Base-by-base conservation (phyloP, 108 stramenopile species). In the Fragilaria crotonensis region DNA sequence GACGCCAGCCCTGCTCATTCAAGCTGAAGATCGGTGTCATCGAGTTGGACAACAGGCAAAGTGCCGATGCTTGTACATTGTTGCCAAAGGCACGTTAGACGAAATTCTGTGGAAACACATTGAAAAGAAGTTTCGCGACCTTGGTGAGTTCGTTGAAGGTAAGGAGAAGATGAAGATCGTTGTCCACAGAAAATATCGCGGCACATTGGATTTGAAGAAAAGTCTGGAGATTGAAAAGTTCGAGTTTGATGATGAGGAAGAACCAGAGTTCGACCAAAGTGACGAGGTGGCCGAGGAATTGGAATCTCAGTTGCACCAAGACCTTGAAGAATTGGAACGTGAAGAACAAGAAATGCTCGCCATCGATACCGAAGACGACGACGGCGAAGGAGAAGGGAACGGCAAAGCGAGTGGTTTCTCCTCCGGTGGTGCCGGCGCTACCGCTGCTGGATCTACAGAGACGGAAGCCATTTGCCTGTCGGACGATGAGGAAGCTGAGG, bases 21-120 rank as follows among this genome's bases (percentile, higher is more conserved):
- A 99, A 65, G 98, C 98, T 4, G 98, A 98, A 94, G 91, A 95
- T 76, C 79, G 94, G 4, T 89, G 93, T 31, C 98, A 99, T 70
- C 94, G 98, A 23, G 95, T 98, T 54, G 97, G 96, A 14, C 98
- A 99, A 66, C 79, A 84, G 48, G 68, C 84, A 5, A 61, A 67
- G 11, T 97, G 98, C 9, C 79, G 83, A 19, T 85, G 96, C 46
- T 68, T 92, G 21, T 97, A 97, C 68, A 85, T 97, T 32, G 79
- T 96, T 33, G 87, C 80, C 1, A 72, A 68, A 33, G 89, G 80
- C 0, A 89, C 92, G 5, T 59, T 96, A 4, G 96, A 97, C 65
- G 93, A 94, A 32, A 49, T 94, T 30, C 68, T 96, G 1, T 93
- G 95, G 87, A 84, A 80, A 45, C 61, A 90, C 2, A 58, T 95